Conservation (phyloP, 2,329 filamentous ascomycete genomes). For the Fonsecaea multimorphosa region DNA sequence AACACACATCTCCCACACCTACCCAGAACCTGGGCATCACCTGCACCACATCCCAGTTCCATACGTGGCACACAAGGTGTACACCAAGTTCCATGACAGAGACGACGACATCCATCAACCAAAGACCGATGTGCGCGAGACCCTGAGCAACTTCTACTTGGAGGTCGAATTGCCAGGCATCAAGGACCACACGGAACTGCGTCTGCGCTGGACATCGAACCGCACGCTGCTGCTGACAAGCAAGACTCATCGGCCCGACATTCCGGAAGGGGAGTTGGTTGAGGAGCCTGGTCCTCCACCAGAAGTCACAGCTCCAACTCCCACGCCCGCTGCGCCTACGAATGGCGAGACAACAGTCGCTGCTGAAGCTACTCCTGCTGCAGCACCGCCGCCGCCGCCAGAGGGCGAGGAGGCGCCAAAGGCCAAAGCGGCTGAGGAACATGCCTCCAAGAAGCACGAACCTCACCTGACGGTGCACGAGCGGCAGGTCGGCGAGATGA, state of each 20-base stretch:
- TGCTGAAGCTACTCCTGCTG: background rate
- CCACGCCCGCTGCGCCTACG: background rate
- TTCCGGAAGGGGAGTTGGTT: conserved; percentile 27
- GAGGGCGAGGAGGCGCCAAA: background rate
- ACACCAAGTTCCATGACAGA: conserved; percentile 31
- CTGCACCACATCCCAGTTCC: conserved; percentile 32
- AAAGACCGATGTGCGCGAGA: conserved; percentile 36
- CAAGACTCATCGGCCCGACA: conserved; percentile 30
- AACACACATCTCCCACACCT: conserved; percentile 33
- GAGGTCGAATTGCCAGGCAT: conserved; percentile 39
- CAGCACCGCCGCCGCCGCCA: background rate
- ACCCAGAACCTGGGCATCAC: conserved; percentile 32
- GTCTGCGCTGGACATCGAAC: conserved; percentile 34
- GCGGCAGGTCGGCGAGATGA: conserved; percentile 34
- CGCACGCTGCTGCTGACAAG: conserved; percentile 33
- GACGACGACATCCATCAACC: conserved; percentile 32
- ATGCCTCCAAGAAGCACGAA: conserved; percentile 20
- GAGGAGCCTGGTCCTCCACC: conserved; percentile 13
- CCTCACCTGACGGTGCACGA: conserved; percentile 36
- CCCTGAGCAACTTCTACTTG: conserved; percentile 34
- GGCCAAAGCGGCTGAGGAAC: background rate
- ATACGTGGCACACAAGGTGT: conserved; percentile 31
- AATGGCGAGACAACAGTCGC: too few species aligned
- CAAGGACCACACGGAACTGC: conserved; percentile 32
- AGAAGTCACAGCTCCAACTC: background rate